Evolutionary conservation across 768 basidiomycete genomes (phyloP).

Genomic region (Pleurotus sapidus): DNA sequence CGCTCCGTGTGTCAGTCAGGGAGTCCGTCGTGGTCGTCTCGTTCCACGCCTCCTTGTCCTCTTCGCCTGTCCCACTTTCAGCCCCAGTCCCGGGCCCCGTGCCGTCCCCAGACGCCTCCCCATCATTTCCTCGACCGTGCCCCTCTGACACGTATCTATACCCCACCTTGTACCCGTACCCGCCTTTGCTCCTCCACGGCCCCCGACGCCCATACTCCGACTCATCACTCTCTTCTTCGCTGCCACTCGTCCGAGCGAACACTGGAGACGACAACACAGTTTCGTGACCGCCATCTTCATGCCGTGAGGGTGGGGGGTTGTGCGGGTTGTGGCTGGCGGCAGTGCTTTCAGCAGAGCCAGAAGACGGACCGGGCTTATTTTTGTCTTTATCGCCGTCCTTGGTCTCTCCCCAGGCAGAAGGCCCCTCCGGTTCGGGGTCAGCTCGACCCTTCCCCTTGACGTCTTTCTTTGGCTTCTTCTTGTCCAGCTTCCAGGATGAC

Average conservation of each 20-base stretch:
- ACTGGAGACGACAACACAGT: conserved; percentile 4
- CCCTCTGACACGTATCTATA: conserved; percentile 1
- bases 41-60: background rate
- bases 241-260: conserved; percentile 7
- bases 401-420: background rate
- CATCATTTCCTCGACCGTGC: background rate
- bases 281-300: background rate
- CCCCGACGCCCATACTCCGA: background rate
- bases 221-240: conserved; percentile 1
- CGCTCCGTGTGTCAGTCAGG: background rate
- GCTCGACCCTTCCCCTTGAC: conserved; percentile 9
- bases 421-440: background rate
- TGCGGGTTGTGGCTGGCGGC: background rate
- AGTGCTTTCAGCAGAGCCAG: background rate
- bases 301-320: background rate
- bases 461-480: conserved; percentile 18
- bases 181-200: conserved; percentile 6
- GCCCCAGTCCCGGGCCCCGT: background rate
- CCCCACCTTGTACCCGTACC: background rate
- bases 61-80: background rate
- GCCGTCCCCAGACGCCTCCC: background rate
- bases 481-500: conserved; percentile 2
- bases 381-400: background rate
- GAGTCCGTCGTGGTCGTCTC: background rate
- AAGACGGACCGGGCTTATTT: background rate